phyloP scores from a whole-genome alignment of 163 green algal species.

The Prototheca stagnorum region DNA sequence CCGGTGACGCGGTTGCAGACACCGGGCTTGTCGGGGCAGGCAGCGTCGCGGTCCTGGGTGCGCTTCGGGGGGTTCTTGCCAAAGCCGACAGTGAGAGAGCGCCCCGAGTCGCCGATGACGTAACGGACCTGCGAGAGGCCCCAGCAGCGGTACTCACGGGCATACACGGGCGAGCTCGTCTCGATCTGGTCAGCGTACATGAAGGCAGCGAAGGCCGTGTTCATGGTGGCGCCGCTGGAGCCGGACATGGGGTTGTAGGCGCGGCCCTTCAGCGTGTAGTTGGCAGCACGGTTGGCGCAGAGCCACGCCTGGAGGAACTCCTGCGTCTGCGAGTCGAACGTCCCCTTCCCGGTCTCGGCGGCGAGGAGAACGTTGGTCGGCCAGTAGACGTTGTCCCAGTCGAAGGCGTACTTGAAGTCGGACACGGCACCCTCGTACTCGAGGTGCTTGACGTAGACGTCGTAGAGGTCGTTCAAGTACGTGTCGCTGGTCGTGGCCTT shows the following conservation, averaged over 20 bases:
- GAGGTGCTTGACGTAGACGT: constrained; percentile 20
- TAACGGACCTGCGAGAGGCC: constrained; percentile 30
- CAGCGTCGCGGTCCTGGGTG: constrained; percentile 28
- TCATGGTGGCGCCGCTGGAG: constrained; percentile 24
- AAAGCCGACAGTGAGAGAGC: constrained; percentile 20
- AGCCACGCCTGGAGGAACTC: constrained; percentile 32
- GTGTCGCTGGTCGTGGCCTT: constrained; percentile 21
- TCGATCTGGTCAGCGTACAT: constrained; percentile 22
- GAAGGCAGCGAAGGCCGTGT: constrained; percentile 26
- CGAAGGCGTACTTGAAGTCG: constrained; percentile 23
- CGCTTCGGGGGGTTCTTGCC: constrained; percentile 23
- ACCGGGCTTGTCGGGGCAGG: constrained; percentile 18
- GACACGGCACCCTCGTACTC: constrained; percentile 10
- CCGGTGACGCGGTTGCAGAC: constrained; percentile 26
- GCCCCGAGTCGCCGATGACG: constrained; percentile 32
- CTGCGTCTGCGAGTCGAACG: constrained; percentile 24
- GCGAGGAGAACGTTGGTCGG: constrained; percentile 35
- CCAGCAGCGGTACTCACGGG: constrained; percentile 28
- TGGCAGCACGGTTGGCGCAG: constrained; percentile 26
- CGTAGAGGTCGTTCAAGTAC: constrained; percentile 27
- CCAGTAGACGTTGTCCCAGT: constrained; percentile 49
- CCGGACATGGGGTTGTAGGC: constrained; percentile 27
- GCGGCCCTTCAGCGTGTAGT: constrained; percentile 31
- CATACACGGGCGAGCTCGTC: neutral
- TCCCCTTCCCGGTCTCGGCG: constrained; percentile 24